phyloP scores from a whole-genome alignment of 2,329 filamentous ascomycete genomes.

The Aureobasidium sp. region DNA sequence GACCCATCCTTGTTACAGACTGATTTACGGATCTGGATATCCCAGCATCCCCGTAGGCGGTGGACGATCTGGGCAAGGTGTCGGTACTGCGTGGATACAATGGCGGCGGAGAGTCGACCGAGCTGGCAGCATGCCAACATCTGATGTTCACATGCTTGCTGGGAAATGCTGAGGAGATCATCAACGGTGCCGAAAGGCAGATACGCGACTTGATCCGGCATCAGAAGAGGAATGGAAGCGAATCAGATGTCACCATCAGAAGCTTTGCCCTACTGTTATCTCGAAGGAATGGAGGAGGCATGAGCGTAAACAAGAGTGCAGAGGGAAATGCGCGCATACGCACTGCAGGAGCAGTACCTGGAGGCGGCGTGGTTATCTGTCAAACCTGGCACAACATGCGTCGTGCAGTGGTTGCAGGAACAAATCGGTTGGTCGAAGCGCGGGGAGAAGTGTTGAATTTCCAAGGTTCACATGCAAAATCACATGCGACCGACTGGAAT shows the following conservation, averaged over 20 bases:
- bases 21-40: background rate
- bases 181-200: slow-evolving; percentile 1
- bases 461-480: background rate
- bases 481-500: background rate
- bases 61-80: background rate
- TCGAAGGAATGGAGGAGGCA: background rate
- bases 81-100: background rate
- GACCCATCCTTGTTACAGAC: background rate
- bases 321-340: background rate
- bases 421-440: background rate
- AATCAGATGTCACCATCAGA: background rate
- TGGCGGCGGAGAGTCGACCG: background rate
- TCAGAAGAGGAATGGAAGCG: background rate
- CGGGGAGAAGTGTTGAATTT: background rate
- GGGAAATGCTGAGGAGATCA: background rate
- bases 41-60: background rate
- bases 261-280: background rate
- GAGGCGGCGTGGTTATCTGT: background rate
- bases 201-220: background rate
- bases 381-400: slow-evolving; percentile 4
- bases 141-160: slow-evolving; percentile 5
- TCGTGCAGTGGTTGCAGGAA: background rate
- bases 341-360: slow-evolving; percentile 4
- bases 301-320: background rate
- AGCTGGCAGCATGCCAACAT: background rate